These are phyloP conservation scores for Houttuynia cordata DNA, from an alignment of 164 flowering plant species.

Conservation along the genomic window DNA sequence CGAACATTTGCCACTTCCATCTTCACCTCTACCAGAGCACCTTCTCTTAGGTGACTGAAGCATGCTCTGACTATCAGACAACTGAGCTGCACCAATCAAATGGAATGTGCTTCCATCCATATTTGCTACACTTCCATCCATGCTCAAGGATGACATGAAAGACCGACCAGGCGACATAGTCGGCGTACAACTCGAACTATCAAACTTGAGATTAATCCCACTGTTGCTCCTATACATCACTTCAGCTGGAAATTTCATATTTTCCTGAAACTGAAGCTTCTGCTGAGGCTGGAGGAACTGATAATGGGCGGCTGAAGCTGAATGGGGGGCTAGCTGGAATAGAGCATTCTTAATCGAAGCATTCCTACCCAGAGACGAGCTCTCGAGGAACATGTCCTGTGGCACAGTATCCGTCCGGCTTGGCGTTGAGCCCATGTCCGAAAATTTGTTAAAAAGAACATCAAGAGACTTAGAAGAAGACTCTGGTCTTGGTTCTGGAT, in stretches of 20 bases:
- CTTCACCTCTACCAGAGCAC: constrained; percentile 73
- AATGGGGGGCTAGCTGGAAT: constrained; percentile 34
- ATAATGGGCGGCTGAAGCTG: constrained; percentile 22
- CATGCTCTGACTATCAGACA: constrained; percentile 45
- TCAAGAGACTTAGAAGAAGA: constrained; percentile 25
- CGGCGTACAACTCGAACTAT: constrained; percentile 70
- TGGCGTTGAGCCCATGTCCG: constrained; percentile 25
- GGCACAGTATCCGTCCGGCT: constrained; percentile 14
- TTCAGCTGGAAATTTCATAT: constrained; percentile 63
- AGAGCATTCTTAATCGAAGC: constrained; percentile 29
- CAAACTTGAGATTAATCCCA: constrained; percentile 75
- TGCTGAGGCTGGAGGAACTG: constrained; percentile 42
- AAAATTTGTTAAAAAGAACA: constrained; percentile 21
- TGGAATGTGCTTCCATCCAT: constrained; percentile 56
- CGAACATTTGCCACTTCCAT: constrained; percentile 80
- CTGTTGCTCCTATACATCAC: constrained; percentile 55
- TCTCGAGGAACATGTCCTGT: constrained; percentile 24
- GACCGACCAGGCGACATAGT: constrained; percentile 89
- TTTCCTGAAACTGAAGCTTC: constrained; percentile 26
- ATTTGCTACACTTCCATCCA: constrained; percentile 89
- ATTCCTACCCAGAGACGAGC: constrained; percentile 35
- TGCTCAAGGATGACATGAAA: constrained; percentile 86
- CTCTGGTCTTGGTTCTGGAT: constrained; percentile 21
- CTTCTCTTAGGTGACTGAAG: constrained; percentile 51
- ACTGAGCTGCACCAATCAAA: constrained; percentile 40